phyloP scores from a whole-genome alignment of 768 basidiomycete species.

The Phlebiopsis gigantea region DNA sequence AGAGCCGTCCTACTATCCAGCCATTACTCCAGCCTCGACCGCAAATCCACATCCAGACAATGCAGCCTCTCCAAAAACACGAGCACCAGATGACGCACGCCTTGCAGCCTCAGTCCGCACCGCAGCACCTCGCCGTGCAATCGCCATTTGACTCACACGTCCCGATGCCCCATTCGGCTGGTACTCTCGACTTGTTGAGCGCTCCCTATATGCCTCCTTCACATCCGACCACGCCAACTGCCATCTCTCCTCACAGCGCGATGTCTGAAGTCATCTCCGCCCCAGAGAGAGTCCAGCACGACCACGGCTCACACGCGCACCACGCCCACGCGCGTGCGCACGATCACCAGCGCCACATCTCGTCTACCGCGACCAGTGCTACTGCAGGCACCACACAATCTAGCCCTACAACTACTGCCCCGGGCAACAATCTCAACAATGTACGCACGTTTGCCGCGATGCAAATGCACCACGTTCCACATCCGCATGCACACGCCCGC shows the following conservation, averaged over 20 bases:
- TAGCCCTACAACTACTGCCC: slow-evolving; percentile 8
- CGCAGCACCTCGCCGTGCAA: slow-evolving; percentile 21
- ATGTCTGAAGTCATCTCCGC: slow-evolving; percentile 16
- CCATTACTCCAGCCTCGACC: slow-evolving; percentile 21
- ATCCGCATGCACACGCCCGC: slow-evolving; percentile 72
- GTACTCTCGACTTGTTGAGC: slow-evolving; percentile 25
- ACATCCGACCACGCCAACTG: slow-evolving; percentile 17
- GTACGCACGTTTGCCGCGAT: slow-evolving; percentile 47
- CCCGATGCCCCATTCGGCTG: slow-evolving; percentile 16
- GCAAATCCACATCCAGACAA: slow-evolving; percentile 17
- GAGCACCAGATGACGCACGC: slow-evolving; percentile 22
- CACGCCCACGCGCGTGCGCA: slow-evolving; percentile 16
- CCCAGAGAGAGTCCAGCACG: slow-evolving; percentile 10
- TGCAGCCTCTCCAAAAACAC: slow-evolving; percentile 17
- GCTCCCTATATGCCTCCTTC: slow-evolving; percentile 29
- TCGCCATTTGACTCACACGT: slow-evolving; percentile 19
- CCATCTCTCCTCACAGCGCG: slow-evolving; percentile 20
- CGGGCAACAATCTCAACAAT: not conserved
- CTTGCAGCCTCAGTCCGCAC: slow-evolving; percentile 13
- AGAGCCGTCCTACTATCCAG: slow-evolving; percentile 9
- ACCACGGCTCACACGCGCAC: slow-evolving; percentile 17
- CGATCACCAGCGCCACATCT: slow-evolving; percentile 12
- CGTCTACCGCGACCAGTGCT: not conserved
- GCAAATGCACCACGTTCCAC: slow-evolving; percentile 78
- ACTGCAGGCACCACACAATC: not conserved